These are phyloP conservation scores for Penicillium cataractarum DNA, from an alignment of 495 filamentous ascomycete genomes.

Conservation along the genomic window DNA sequence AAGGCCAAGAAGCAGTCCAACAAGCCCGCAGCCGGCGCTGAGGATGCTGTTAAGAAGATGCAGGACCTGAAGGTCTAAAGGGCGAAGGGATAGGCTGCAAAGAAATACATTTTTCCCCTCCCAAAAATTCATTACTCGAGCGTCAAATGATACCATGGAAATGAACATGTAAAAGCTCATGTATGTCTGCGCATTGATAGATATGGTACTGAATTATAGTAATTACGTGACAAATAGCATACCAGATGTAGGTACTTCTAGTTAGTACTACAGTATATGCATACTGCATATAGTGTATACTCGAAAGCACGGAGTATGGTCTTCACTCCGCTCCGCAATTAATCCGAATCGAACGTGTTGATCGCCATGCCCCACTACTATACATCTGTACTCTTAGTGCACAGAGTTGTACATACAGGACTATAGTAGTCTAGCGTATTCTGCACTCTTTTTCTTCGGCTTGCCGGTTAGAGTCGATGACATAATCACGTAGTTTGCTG, in stretches of 20 bases:
- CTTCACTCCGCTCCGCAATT: not conserved
- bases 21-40: constrained; percentile 20
- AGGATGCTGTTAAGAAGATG: constrained; percentile 46
- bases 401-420: no score
- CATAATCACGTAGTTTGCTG: not conserved
- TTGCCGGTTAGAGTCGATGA: not conserved
- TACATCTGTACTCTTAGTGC: no score
- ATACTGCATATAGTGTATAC: not conserved
- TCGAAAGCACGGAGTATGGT: no score
- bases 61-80: constrained; percentile 42
- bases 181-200: not conserved
- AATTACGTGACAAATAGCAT: no score
- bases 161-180: constrained; percentile 2
- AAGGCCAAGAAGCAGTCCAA: constrained; percentile 55
- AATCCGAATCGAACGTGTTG: not conserved
- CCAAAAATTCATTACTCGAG: not conserved
- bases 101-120: not conserved
- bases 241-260: not conserved
- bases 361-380: not conserved
- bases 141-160: constrained; percentile 11
- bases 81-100: not conserved
- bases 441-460: no score
- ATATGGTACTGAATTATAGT: no score
- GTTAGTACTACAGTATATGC: not conserved
- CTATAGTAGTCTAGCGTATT: no score